These are phyloP conservation scores for Aspergillus funiculosus DNA, from an alignment of 495 filamentous ascomycete species.

Conservation along the genomic window DNA sequence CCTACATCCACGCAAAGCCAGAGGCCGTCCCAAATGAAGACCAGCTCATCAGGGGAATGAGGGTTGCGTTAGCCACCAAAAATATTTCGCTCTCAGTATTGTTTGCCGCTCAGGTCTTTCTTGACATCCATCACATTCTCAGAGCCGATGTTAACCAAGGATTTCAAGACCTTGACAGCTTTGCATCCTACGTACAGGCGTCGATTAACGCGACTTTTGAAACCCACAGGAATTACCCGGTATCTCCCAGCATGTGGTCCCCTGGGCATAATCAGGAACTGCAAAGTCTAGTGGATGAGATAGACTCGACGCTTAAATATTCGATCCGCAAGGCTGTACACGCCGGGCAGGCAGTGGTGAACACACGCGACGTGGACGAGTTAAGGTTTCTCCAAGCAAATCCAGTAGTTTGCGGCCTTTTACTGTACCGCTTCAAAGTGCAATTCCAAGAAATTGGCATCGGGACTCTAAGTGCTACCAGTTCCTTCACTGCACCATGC, in stretches of 20 bases:
- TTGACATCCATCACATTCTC: not conserved
- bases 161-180: not conserved
- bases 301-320: no score
- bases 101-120: not conserved
- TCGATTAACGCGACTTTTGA: not conserved
- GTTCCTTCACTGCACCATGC: not conserved
- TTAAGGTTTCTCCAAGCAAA: not conserved
- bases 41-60: not conserved
- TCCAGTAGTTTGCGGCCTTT: not conserved
- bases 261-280: no score
- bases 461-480: not conserved
- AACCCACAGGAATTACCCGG: not conserved
- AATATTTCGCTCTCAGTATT: not conserved
- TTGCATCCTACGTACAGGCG: not conserved
- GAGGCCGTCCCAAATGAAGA: not conserved
- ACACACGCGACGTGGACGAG: no score
- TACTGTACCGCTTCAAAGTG: not conserved
- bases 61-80: not conserved
- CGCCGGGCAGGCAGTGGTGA: no score
- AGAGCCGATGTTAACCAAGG: not conserved
- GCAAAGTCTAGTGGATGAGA: no score
- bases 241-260: no score
- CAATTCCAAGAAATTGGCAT: not conserved
- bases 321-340: no score
- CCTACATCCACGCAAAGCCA: not conserved